A percentile compares a stretch with the other conserved stretches of the same genome.
These are phyloP conservation scores for Naganishia sp. DNA, from an alignment of 1,284 basidiomycete species.

Conservation along the genomic window DNA sequence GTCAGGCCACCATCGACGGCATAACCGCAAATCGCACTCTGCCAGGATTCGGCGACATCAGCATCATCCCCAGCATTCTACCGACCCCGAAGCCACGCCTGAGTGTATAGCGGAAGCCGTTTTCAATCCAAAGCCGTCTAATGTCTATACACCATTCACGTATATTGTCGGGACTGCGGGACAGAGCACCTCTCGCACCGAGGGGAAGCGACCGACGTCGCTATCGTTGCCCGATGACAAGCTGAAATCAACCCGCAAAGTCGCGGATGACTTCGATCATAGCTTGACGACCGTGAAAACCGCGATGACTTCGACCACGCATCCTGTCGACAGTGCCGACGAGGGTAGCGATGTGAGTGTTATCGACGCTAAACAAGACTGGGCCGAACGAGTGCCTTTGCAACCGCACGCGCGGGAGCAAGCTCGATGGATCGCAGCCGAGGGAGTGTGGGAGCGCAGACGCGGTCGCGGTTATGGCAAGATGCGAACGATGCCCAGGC, in stretches of 20 bases:
- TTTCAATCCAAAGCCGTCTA: slow-evolving; percentile 46
- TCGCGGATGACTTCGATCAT: neutral
- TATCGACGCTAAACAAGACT: neutral
- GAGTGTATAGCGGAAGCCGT: slow-evolving; percentile 48
- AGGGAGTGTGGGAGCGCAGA: slow-evolving; percentile 3
- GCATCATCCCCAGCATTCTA: slow-evolving; percentile 17
- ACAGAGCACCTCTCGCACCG: neutral
- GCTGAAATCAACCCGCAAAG: neutral
- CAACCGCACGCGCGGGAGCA: slow-evolving; percentile 1
- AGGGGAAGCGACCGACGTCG: neutral
- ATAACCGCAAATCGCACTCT: neutral
- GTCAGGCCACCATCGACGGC: neutral
- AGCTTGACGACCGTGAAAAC: neutral
- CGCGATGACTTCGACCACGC: neutral
- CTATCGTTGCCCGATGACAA: neutral
- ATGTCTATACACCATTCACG: slow-evolving; percentile 45
- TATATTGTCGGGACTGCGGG: slow-evolving; percentile 37
- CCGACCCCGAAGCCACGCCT: slow-evolving; percentile 31
- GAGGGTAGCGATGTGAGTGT: neutral
- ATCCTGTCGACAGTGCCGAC: neutral
- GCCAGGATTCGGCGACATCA: slow-evolving; percentile 3
- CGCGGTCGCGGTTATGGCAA: slow-evolving; percentile 9
- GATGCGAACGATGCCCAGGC: neutral
- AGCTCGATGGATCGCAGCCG: slow-evolving; percentile 4
- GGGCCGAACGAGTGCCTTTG: neutral